Base-by-base conservation (phyloP, 805 yeast genomes). In the Monosporozyma siamensis region DNA sequence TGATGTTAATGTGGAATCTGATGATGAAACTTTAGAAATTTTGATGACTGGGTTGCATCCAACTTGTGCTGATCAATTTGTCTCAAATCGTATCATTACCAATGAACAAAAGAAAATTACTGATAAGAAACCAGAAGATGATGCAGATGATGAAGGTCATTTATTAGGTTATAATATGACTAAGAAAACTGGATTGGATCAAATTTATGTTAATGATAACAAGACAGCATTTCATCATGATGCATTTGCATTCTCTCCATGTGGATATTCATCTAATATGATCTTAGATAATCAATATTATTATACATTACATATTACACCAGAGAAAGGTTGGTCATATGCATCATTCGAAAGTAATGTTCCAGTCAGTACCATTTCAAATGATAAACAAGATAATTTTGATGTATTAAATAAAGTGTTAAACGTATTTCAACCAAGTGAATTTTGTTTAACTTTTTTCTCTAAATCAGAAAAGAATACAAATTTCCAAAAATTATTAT, bases 261-360 rank as follows among this genome's bases (percentile, higher is more conserved):
- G 97, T 61, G 98, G 98, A 6, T 90, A 78, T 57, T 86, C 96
- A 2, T 85, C 96, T 36, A 90, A 90, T 62, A 80, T 94, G 15
- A 69, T 89, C 30, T 61, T 82, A 36, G 69, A 76, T 36, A 74
- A 70, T 34, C 71, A 74, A 51, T 77, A 77, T 56, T 82, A 80
- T 60, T 83, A 82, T 58, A 90, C 97, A 7, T 69, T 89, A 45
- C 97, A 92, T 59, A 84, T 92, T 34, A 92, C 98, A 0, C 97
- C 97, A 0, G 97, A 92, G 59, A 60, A 70, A 18, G 95, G 90
- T 29, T 90, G 94, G 87, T 86, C 96, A 4, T 90, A 90, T 63
- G 97, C 97, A 4, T 84, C 95, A 8, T 92, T 92, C 62, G 97
- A 92, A 61, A 79, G 96, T 17, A 90, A 86, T 61, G 85, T 79